Evolutionary conservation across 768 basidiomycete species (phyloP).

Genomic region (Melanogaster broomeanus): DNA sequence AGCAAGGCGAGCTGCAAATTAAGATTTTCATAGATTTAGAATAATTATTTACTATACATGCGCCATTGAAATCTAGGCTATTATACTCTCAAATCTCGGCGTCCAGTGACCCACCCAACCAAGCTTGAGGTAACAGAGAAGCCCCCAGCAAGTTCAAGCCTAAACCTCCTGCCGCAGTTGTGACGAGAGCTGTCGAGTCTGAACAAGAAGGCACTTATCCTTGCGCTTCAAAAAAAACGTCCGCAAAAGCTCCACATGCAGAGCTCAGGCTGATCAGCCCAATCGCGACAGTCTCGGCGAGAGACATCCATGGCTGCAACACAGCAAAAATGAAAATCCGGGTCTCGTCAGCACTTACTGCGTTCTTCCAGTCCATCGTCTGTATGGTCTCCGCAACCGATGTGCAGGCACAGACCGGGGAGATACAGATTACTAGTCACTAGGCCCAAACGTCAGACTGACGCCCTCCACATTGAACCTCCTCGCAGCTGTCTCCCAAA

Average conservation of each 20-base stretch:
- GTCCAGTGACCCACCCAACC: too few relatives aligned
- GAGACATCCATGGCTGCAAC: slow-evolving; percentile 5
- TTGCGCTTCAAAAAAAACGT: neutral
- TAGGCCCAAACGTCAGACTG: slow-evolving; percentile 12
- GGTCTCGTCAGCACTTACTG: neutral
- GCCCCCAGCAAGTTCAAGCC: neutral
- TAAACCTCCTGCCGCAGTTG: neutral
- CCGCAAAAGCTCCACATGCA: slow-evolving; percentile 1
- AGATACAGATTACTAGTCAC: slow-evolving; percentile 2
- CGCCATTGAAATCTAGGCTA: too few relatives aligned
- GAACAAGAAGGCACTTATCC: neutral
- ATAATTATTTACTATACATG: too few relatives aligned
- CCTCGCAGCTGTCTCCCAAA: slow-evolving; percentile 6
- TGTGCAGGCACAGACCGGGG: too few relatives aligned
- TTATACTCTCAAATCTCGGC: too few relatives aligned
- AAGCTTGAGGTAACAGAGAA: too few relatives aligned
- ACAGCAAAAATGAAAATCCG: neutral
- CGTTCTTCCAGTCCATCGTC: too few relatives aligned
- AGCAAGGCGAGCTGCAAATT: neutral
- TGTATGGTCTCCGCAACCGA: neutral
- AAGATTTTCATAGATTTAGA: too few relatives aligned
- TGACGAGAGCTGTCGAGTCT: neutral
- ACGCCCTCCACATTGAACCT: slow-evolving; percentile 1
- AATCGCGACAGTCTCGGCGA: slow-evolving; percentile 1
- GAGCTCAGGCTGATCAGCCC: slow-evolving; percentile 1